These are phyloP conservation scores for Parafenestella ontariensis DNA, from an alignment of 2,329 filamentous ascomycete genomes.

Conservation along the genomic window DNA sequence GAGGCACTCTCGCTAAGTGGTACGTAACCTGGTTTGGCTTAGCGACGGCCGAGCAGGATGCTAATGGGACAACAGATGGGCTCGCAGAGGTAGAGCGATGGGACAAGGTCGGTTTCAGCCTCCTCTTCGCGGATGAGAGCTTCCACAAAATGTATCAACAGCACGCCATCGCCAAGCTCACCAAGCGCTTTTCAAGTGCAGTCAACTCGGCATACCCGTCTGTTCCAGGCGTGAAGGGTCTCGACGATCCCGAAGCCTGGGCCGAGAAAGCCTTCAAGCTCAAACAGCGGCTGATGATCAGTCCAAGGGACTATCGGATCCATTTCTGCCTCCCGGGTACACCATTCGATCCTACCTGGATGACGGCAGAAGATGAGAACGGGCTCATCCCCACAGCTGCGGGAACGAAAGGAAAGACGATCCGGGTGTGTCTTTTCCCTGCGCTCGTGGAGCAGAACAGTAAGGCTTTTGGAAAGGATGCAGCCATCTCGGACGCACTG, in stretches of 20 bases:
- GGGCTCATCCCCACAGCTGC: neutral
- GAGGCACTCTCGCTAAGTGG: neutral
- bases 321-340: conserved; percentile 9
- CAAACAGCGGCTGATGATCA: conserved; percentile 15
- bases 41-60: neutral
- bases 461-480: neutral
- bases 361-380: conserved; percentile 9
- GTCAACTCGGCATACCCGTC: neutral
- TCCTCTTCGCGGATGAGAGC: conserved; percentile 8
- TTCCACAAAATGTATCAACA: neutral
- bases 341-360: conserved; percentile 11
- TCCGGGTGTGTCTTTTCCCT: conserved; percentile 18
- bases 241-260: neutral
- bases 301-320: conserved; percentile 15
- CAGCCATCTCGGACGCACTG: conserved; percentile 4
- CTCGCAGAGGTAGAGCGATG: conserved; percentile 4
- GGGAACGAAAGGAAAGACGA: neutral
- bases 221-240: neutral
- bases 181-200: neutral
- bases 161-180: neutral
- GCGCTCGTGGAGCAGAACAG: conserved; percentile 5
- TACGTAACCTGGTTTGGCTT: conserved; percentile 1
- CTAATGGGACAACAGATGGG: conserved; percentile 3
- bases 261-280: conserved; percentile 6
- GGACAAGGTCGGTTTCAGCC: conserved; percentile 7